Evolutionary conservation across 1,284 basidiomycete species (phyloP).

Genomic region (Tilletia setariae): DNA sequence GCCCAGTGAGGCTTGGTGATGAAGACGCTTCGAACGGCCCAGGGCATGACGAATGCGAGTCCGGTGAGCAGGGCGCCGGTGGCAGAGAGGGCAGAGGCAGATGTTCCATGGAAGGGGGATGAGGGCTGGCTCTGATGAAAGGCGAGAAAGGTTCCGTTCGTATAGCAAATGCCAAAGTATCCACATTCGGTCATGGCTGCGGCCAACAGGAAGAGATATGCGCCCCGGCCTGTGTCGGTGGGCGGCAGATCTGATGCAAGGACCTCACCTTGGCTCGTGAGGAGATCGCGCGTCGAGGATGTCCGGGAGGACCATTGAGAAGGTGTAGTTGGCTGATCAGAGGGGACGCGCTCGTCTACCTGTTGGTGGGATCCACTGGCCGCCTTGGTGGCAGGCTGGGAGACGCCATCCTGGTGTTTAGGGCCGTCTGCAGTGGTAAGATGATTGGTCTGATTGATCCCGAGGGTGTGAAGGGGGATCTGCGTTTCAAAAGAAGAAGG

Average conservation of each 20-base stretch:
- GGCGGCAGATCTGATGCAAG: conserved; percentile 4
- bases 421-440: no score
- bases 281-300: background rate
- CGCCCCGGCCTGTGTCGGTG: background rate
- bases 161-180: background rate
- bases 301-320: background rate
- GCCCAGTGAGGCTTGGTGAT: background rate
- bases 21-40: background rate
- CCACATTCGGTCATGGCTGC: background rate
- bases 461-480: no score
- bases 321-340: background rate
- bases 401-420: no score
- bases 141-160: background rate
- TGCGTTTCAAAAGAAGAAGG: no score
- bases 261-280: background rate
- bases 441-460: no score
- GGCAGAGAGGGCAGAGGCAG: background rate
- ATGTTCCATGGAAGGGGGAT: background rate
- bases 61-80: background rate
- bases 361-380: no score
- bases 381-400: no score
- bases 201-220: conserved; percentile 6
- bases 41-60: background rate
- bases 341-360: no score
- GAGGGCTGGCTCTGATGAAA: background rate